Conservation (phyloP, 305 asterid species). For the Fraxinus platypoda region DNA sequence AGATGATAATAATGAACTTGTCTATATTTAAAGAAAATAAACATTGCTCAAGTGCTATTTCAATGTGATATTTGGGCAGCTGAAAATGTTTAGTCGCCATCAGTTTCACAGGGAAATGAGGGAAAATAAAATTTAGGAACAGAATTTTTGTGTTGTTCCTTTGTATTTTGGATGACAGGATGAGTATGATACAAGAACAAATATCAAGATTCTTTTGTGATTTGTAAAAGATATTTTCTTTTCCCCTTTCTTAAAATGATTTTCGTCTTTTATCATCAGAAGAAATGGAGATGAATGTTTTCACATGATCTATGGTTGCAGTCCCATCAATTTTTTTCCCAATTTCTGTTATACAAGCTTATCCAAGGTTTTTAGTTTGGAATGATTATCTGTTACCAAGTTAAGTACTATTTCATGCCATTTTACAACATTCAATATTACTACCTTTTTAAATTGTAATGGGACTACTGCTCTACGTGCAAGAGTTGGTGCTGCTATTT, state of each 20-base stretch:
- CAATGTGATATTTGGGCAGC: neutral
- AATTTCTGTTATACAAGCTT: neutral
- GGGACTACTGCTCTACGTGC: neutral
- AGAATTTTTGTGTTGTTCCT: neutral
- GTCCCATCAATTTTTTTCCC: neutral
- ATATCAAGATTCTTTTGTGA: neutral
- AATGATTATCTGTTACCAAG: neutral
- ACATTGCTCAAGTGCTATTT: neutral
- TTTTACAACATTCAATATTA: neutral
- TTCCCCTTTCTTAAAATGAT: neutral
- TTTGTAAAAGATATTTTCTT: neutral
- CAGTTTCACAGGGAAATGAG: neutral
- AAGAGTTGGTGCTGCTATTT: neutral
- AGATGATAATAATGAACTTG: neutral
- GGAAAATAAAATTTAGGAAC: neutral
- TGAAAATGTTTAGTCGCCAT: neutral
- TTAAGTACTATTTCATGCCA: neutral
- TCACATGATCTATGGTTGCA: slow-evolving; percentile 8
- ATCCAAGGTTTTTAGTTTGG: neutral
- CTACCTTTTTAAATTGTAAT: neutral
- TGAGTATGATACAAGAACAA: neutral
- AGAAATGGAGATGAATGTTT: neutral
- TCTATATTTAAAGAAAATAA: neutral
- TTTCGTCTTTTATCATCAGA: neutral
- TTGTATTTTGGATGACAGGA: neutral